A percentile compares a stretch with the other conserved stretches of the same genome.
These are phyloP conservation scores for Cladophialophora carrionii DNA, from an alignment of 2,329 filamentous ascomycete species.

Conservation along the genomic window DNA sequence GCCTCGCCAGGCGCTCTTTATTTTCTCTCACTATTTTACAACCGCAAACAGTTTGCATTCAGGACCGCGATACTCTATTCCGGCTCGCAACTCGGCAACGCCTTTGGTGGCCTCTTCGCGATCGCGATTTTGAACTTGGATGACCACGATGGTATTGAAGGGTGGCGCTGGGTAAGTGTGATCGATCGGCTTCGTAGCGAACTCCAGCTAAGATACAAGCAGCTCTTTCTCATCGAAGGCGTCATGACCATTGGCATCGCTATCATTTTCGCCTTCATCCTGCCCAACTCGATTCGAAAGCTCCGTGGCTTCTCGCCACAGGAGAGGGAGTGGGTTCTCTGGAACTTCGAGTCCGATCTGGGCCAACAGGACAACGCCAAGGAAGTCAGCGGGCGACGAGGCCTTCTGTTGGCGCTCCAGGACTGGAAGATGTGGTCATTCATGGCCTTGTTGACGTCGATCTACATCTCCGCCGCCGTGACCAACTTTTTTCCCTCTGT, in stretches of 20 bases:
- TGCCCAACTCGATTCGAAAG: constrained; percentile 69
- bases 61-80: constrained; percentile 63
- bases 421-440: constrained; percentile 48
- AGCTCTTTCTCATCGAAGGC: constrained; percentile 73
- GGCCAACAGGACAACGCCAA: constrained; percentile 36
- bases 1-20: constrained; percentile 44
- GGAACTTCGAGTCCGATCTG: constrained; percentile 30
- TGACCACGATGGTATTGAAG: constrained; percentile 57
- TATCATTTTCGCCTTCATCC: constrained; percentile 59
- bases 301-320: constrained; percentile 63
- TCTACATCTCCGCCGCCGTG: constrained; percentile 57
- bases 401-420: constrained; percentile 41
- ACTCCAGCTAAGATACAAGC: constrained; percentile 46
- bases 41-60: constrained; percentile 53
- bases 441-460: constrained; percentile 41
- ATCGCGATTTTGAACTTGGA: constrained; percentile 64
- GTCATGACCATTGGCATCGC: constrained; percentile 66
- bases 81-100: constrained; percentile 63
- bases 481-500: constrained; percentile 74
- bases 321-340: constrained; percentile 58
- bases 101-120: constrained; percentile 63
- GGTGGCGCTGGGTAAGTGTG: constrained; percentile 59
- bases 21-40: constrained; percentile 50
- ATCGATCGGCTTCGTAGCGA: background rate
- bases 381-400: constrained; percentile 40